Base-by-base conservation (phyloP, 768 basidiomycete genomes). In the Tulasnella sp. region DNA sequence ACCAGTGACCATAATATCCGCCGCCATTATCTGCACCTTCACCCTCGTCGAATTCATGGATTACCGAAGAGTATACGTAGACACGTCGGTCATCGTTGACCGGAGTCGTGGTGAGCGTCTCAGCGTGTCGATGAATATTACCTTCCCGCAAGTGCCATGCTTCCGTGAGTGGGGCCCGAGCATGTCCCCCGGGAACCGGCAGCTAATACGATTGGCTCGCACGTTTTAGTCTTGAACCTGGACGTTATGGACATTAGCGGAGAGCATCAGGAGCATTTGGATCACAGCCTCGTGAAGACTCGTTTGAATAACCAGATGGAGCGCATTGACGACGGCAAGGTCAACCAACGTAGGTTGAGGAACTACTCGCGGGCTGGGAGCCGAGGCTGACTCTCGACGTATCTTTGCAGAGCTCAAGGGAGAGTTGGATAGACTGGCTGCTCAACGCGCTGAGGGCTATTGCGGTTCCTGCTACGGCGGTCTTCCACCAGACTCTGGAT, bases 201-300 rank as follows among this genome's bases (percentile, higher is more conserved):
- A 73, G 9, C 72, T 74, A 61, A 42, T 32, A 10, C 57, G 32
- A 35, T 44, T 29, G 26, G 20, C 73, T 61, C 18, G 48, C 42
- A 16, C 20, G 32, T n/a, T 13, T 39, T 82, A 99, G 97, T 99
- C 70, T 88, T 99, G 75, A 96, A 94, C 83, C 85, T 99, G 75
- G 98, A 99, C 84, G 91, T 99, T 74, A 96, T 98, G 94, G 98
- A 99, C 83, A 98, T 99, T 79, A 94, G 93, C 78, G 98, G 98
- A 37, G 98, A 98, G 86, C 90, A 92, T 39, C 97, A 98, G 83
- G 88, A 92, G 78, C 95, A 98, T 82, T 83, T 98, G 72, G 89
- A 95, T 10, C 96, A 98, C 84, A 95, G 94, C 82, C 88, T 99
- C 77, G 82, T 91, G 77, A 98, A 98, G 84, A 91, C 90, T 16